Conservation (phyloP, 73 alveolate genomes). For the Paramecium sexaurelia region DNA sequence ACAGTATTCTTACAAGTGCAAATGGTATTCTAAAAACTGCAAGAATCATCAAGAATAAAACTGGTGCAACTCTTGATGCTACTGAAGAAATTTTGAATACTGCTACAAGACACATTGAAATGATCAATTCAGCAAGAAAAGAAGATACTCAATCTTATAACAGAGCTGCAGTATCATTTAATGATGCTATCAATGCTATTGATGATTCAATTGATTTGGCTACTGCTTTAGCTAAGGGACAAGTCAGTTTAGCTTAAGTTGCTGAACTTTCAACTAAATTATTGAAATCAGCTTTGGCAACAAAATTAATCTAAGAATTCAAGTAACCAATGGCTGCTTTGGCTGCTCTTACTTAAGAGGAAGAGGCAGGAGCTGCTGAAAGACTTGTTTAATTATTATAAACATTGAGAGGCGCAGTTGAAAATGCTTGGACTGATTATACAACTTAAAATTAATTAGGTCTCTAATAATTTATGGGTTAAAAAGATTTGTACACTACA, state of each 20-base stretch:
- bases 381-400: constrained; percentile 38
- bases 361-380: constrained; percentile 55
- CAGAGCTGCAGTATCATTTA: constrained; percentile 57
- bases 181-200: constrained; percentile 55
- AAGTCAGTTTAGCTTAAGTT: not conserved
- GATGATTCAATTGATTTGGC: constrained; percentile 52
- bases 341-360: constrained; percentile 20
- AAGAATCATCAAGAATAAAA: not conserved
- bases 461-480: not conserved
- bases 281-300: not conserved
- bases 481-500: constrained; percentile 1
- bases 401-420: constrained; percentile 22
- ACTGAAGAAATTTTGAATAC: constrained; percentile 34
- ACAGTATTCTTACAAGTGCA: not conserved
- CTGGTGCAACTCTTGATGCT: constrained; percentile 45
- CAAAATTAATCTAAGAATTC: not conserved
- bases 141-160: constrained; percentile 43
- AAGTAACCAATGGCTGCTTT: constrained; percentile 49
- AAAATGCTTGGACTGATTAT: constrained; percentile 38
- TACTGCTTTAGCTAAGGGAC: not conserved
- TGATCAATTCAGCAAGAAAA: constrained; percentile 43
- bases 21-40: constrained; percentile 51
- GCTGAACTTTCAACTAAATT: constrained; percentile 34
- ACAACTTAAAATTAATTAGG: not conserved
- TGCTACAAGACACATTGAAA: not conserved